Conservation (phyloP, 768 basidiomycete genomes). For the Tricholoma bakamatsutake region DNA sequence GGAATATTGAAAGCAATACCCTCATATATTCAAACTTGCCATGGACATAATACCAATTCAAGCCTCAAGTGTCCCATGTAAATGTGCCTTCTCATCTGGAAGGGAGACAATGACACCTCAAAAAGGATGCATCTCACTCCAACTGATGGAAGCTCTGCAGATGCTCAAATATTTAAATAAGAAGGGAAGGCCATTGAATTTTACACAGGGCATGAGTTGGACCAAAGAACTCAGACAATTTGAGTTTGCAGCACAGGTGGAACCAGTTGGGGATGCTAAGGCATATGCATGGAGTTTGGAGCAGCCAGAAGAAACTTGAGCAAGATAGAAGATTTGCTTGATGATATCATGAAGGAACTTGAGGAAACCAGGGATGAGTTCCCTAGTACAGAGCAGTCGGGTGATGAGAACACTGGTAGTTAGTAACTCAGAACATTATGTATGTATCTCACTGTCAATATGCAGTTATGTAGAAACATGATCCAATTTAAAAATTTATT, state of each 20-base stretch:
- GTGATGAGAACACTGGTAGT: not conserved
- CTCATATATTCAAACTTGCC: not conserved
- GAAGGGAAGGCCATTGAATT: not conserved
- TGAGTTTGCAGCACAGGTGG: too few species aligned
- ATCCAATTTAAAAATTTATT: too few species aligned
- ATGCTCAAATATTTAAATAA: slow-evolving; percentile 4
- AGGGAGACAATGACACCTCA: slow-evolving; percentile 8
- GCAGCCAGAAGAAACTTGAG: not conserved
- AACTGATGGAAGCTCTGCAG: slow-evolving; percentile 9
- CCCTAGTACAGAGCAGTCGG: not conserved
- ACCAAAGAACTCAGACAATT: too few species aligned
- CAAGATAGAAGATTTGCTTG: not conserved
- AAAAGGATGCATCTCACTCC: not conserved
- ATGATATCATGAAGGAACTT: not conserved
- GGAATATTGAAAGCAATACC: not conserved
- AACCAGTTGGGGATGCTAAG: not conserved
- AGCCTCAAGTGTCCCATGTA: slow-evolving; percentile 6
- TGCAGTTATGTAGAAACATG: not conserved
- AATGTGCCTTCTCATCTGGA: slow-evolving; percentile 8
- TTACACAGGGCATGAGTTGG: too few species aligned
- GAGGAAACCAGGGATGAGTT: not conserved
- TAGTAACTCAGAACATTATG: not conserved
- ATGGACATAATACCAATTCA: slow-evolving; percentile 7
- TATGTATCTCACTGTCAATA: not conserved
- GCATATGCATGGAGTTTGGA: too few species aligned